phyloP scores from a whole-genome alignment of 1,139 yeast species.

The Hansenula lynferdii region DNA sequence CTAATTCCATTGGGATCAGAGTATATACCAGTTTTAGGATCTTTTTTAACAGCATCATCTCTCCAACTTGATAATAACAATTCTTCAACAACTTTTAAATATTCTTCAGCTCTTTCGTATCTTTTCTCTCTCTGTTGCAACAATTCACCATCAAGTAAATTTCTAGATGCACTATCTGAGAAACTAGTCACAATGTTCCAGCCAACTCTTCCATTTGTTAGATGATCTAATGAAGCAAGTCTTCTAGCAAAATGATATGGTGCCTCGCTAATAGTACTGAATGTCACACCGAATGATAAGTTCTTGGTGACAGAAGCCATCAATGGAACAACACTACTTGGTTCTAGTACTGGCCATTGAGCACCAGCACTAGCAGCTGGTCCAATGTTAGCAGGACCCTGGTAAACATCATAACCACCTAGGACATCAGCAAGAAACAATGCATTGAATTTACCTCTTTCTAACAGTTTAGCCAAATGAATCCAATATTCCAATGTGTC shows the following conservation, averaged over 20 bases:
- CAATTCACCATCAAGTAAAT: constrained; percentile 31
- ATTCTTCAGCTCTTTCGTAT: constrained; percentile 35
- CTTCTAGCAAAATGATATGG: constrained; percentile 37
- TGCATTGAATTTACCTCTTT: constrained; percentile 38
- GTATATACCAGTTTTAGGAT: constrained; percentile 26
- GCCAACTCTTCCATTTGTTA: constrained; percentile 37
- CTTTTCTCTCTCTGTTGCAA: constrained; percentile 34
- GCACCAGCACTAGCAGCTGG: constrained; percentile 32
- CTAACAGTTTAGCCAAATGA: constrained; percentile 35
- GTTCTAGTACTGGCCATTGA: constrained; percentile 35
- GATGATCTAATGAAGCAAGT: constrained; percentile 33
- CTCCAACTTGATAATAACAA: constrained; percentile 35
- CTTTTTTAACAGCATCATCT: constrained; percentile 34
- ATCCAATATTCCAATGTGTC: constrained; percentile 39
- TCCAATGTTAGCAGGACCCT: constrained; percentile 28
- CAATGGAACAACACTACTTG: constrained; percentile 32
- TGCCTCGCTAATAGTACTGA: constrained; percentile 35
- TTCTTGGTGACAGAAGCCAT: constrained; percentile 38
- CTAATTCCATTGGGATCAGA: constrained; percentile 32
- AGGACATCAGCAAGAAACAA: constrained; percentile 42
- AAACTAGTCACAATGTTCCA: constrained; percentile 39
- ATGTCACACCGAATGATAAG: constrained; percentile 34
- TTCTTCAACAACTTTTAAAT: constrained; percentile 32
- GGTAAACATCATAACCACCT: constrained; percentile 37
- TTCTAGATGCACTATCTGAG: constrained; percentile 35